Base-by-base conservation (phyloP, 208 protist genomes). In the Dictyostelium gargantuum region DNA sequence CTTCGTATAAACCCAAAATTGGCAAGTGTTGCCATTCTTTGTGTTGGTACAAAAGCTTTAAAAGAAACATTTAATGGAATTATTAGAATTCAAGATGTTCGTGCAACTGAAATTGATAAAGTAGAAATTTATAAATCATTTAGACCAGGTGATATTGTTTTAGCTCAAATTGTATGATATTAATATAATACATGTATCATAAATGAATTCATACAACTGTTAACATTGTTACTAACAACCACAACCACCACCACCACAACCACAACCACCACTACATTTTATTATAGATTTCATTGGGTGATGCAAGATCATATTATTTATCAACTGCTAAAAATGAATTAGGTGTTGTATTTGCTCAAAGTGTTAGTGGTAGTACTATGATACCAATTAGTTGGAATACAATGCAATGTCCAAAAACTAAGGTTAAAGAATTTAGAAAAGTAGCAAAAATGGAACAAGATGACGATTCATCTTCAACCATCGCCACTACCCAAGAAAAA, bases 41-140 rank as follows among this genome's bases (percentile, higher is more conserved):
- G 93, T 82, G 93, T 97, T 26, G 94, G 93, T 21, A 66, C 61
- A 15, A 91, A 93, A 42, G 93, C 94, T 13, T 56, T 94, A 26
- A 82, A 80, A 21, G 92, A 96, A 40, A 82, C 92, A 66, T 95
- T 94, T 23, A 81, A 84, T n/a, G 92, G 94, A 35, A 89, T 97
- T 35, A 93, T 94, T 52, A 75, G 95, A 75, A 42, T 79, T 29
- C 94, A 97, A 72, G 96, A 97, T 92, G 94, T 97, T 46, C 74
- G 95, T 46, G 82, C 89, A 6, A 97, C 96, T 15, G 91, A 97
- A 80, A 95, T 95, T n/a, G 96, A 97, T 72, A 95, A 93, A 40
- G 96, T 98, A 6, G 93, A 97, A 68, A 96, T 98, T n/a, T 94
- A 97, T 85, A 96, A 97, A 91, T 98, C 72, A 52, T 98, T 97